Percentiles rank a stretch among this genome's conserved stretches.
Evolutionary conservation across 2,329 filamentous ascomycete genomes (phyloP).

Genomic region (Calycina herbarum): DNA sequence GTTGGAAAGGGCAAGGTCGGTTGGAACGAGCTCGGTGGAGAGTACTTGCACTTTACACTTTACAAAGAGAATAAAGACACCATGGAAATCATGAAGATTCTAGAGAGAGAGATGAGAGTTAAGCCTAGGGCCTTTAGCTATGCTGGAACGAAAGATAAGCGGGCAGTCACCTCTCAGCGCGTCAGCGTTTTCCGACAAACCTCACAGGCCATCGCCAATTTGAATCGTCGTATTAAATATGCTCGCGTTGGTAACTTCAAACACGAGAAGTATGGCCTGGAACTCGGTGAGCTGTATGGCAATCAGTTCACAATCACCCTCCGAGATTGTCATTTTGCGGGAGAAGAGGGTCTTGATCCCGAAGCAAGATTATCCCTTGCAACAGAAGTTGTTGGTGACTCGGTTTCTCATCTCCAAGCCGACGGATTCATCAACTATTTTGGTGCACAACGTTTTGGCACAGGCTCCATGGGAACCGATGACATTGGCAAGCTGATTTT

Average conservation of each 20-base stretch:
- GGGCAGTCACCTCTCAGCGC: constrained; percentile 68
- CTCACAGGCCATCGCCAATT: constrained; percentile 61
- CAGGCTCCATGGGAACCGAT: constrained; percentile 82
- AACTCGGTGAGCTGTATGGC: constrained; percentile 79
- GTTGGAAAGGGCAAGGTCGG: constrained; percentile 45
- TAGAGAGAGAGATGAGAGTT: constrained; percentile 59
- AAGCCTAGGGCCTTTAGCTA: constrained; percentile 63
- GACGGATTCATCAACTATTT: constrained; percentile 97
- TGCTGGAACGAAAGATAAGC: constrained; percentile 71
- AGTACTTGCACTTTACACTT: constrained; percentile 71
- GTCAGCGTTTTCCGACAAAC: constrained; percentile 60
- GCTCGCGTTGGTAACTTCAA: constrained; percentile 77
- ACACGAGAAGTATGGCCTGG: constrained; percentile 69
- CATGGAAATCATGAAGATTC: constrained; percentile 67
- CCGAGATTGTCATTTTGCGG: constrained; percentile 72
- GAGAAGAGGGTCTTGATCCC: constrained; percentile 47
- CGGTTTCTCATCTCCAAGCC: constrained; percentile 66
- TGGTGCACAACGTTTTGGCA: constrained; percentile 94
- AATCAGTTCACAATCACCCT: constrained; percentile 94
- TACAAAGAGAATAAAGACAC: constrained; percentile 80
- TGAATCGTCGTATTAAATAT: constrained; percentile 62
- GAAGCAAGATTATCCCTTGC: constrained; percentile 47
- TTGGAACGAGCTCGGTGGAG: constrained; percentile 67
- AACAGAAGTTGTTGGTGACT: constrained; percentile 52
- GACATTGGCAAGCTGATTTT: constrained; percentile 82